Conservation (phyloP, 2,329 filamentous ascomycete genomes). For the Colletotrichum abscissum region DNA sequence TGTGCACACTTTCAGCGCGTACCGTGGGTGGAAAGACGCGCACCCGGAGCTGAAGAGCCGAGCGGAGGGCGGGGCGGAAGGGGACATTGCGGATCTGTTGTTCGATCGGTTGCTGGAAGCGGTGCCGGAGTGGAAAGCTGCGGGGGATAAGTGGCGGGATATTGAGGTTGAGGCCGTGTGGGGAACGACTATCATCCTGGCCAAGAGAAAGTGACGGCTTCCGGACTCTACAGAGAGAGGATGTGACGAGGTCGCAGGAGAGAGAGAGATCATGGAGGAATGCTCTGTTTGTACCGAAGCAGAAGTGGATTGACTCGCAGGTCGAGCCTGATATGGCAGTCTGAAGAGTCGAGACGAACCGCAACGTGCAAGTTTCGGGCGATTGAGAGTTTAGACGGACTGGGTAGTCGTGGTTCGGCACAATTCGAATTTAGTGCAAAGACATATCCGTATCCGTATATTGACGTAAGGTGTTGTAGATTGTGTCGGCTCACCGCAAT, state of each 20-base stretch:
- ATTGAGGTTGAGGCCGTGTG: slow-evolving; percentile 68
- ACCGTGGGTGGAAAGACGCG: slow-evolving; percentile 67
- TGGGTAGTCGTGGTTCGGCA: neutral
- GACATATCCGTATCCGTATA: neutral
- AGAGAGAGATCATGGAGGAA: neutral
- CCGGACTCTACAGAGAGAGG: neutral
- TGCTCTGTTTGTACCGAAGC: neutral
- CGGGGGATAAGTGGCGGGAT: slow-evolving; percentile 62
- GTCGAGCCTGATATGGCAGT: neutral
- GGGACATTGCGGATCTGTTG: slow-evolving; percentile 72
- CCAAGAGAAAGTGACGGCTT: slow-evolving; percentile 52
- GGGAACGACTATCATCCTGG: slow-evolving; percentile 70
- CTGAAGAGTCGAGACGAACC: slow-evolving; percentile 20
- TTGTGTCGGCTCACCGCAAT: neutral
- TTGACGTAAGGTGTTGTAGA: neutral
- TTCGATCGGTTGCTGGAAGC: slow-evolving; percentile 67
- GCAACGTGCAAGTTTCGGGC: slow-evolving; percentile 1
- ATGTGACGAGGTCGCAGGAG: neutral
- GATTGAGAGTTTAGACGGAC: neutral
- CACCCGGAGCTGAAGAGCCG: slow-evolving; percentile 61
- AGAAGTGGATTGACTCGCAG: slow-evolving; percentile 17
- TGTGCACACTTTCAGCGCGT: slow-evolving; percentile 69
- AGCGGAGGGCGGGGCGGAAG: slow-evolving; percentile 62
- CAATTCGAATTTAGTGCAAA: neutral
- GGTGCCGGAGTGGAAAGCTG: slow-evolving; percentile 63